phyloP scores from a whole-genome alignment of 495 filamentous ascomycete species.

The Podospora didyma region DNA sequence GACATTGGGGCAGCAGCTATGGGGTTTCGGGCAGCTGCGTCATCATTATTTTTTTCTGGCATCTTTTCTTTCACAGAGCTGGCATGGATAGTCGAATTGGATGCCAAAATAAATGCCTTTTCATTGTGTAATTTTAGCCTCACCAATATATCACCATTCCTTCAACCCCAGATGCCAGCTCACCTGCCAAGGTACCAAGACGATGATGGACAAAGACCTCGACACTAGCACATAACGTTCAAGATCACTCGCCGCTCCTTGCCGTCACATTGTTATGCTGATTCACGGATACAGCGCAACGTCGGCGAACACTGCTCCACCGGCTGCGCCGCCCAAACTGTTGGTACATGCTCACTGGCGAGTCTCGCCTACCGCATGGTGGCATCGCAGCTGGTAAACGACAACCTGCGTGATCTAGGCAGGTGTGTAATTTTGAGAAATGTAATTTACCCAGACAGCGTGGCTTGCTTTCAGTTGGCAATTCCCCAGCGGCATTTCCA shows the following conservation, averaged over 20 bases:
- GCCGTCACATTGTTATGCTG: constrained; percentile 3
- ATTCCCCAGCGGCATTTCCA: constrained; percentile 5
- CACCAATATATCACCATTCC: too few relatives aligned
- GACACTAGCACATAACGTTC: neutral
- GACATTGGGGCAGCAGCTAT: too few relatives aligned
- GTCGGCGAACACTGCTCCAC: constrained; percentile 5
- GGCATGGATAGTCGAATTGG: too few relatives aligned
- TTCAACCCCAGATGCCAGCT: too few relatives aligned
- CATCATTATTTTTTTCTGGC: too few relatives aligned
- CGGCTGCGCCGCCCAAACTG: neutral
- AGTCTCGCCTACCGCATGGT: constrained; percentile 3
- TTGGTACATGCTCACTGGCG: neutral
- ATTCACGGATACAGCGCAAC: constrained; percentile 10
- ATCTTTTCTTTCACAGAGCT: too few relatives aligned
- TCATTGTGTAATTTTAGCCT: too few relatives aligned
- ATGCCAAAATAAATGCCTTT: too few relatives aligned
- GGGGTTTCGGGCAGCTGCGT: too few relatives aligned
- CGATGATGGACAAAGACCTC: neutral
- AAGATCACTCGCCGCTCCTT: constrained; percentile 11
- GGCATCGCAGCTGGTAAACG: constrained; percentile 3
- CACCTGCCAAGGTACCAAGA: too few relatives aligned
- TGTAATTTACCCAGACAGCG: neutral
- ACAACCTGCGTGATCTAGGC: neutral
- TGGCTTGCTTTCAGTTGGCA: too few relatives aligned
- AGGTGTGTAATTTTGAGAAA: neutral